Evolutionary conservation across 1,139 yeast genomes (phyloP).

Genomic region (Geotrichum cucujoidarum): DNA sequence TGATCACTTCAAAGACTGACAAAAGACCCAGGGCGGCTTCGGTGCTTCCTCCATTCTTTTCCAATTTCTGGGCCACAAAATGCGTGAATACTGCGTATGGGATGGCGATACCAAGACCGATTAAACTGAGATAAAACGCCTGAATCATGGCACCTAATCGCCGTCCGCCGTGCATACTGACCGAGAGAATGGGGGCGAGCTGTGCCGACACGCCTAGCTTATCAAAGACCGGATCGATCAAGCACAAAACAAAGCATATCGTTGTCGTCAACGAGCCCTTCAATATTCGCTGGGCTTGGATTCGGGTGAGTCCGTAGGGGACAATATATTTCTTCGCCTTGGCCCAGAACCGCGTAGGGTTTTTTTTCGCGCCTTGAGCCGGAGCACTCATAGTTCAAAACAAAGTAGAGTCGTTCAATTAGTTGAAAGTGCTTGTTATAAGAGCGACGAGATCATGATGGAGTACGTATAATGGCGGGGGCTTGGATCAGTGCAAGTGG

Average conservation of each 20-base stretch:
- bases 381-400: neutral
- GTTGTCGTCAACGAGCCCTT: slow-evolving; percentile 41
- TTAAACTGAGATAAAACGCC: slow-evolving; percentile 39
- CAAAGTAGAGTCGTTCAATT: too few relatives aligned
- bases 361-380: too few relatives aligned
- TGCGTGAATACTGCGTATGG: slow-evolving; percentile 43
- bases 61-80: slow-evolving; percentile 40
- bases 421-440: too few relatives aligned
- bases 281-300: slow-evolving; percentile 32
- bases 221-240: slow-evolving; percentile 37
- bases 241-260: slow-evolving; percentile 39
- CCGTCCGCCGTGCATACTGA: slow-evolving; percentile 47
- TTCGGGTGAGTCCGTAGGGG: slow-evolving; percentile 19
- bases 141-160: slow-evolving; percentile 47
- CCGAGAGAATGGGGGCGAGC: slow-evolving; percentile 43
- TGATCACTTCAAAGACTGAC: slow-evolving; percentile 43
- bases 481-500: too few relatives aligned
- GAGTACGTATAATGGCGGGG: too few relatives aligned
- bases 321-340: slow-evolving; percentile 7
- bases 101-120: slow-evolving; percentile 43
- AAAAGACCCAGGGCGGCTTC: slow-evolving; percentile 43
- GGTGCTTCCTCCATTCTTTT: slow-evolving; percentile 6
- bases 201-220: slow-evolving; percentile 42
- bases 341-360: neutral
- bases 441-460: too few relatives aligned